Base-by-base conservation (phyloP, 2,329 filamentous ascomycete genomes). In the Claviceps digitariae region DNA sequence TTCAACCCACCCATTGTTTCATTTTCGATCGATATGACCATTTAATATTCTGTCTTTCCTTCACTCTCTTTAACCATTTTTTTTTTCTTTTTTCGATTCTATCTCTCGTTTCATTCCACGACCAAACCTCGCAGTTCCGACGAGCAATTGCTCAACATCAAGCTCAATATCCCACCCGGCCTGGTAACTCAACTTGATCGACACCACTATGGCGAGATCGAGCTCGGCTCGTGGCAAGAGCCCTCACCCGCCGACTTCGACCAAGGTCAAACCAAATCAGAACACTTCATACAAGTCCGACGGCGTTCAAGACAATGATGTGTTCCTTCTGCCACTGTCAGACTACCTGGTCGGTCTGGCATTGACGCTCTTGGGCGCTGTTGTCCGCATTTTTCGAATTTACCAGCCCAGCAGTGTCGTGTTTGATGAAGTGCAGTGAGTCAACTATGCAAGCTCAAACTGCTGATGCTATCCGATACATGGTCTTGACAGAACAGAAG, bases 381-480 rank as follows among this genome's bases (percentile, higher is more conserved):
- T 84, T 59, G 88, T 98, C 59, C 87, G 93, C 59, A 73, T 97
- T 58, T 98, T 95, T 76, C 84, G 89, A 65, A 96, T 98, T 72
- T 96, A 94, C 69, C 89, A 96, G 69, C 93, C 93, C 54, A 86
- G 83, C 64, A 96, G 90, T 64, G 93, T 98, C 57, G 93, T 98
- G 60, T 98, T 98, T 68, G 93, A 98, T 70, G 93, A 98, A 75
- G 93, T 98, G 69, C 93, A 98, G 90, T 95, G 81, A 68, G 89
- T 83, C 13, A 7, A n/a, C 17, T 10, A 6, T 17, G n/a, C 46
- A 48, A 48, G n/a, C 31, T 21, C 20, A 9, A 25, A 2, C 1
- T 4, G 4, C 13, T 12, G 23, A 38, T 27, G 21, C 34, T 10
- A 25, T 6, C 20, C 34, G 3, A 8, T 40, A 7, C 48, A 38